Evolutionary conservation across 2,329 filamentous ascomycete genomes (phyloP).

Genomic region (Didymella glomerata): DNA sequence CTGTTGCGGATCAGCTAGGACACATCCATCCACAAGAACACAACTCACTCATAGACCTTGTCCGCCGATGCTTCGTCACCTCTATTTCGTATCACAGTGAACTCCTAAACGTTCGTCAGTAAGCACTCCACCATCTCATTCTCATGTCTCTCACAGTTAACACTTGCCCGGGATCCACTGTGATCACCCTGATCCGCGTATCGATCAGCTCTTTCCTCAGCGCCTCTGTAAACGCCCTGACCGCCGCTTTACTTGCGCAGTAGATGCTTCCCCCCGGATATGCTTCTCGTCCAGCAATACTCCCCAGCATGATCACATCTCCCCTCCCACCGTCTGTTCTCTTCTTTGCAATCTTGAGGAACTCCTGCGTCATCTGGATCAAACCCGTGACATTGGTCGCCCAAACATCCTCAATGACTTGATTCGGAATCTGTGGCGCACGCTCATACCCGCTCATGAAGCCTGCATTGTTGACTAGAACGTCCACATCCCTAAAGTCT

Average conservation of each 20-base stretch:
- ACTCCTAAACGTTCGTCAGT: constrained; percentile 61
- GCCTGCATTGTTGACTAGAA: constrained; percentile 96
- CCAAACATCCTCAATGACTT: constrained; percentile 85
- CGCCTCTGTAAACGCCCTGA: constrained; percentile 81
- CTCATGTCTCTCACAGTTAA: constrained; percentile 66
- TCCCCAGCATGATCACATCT: constrained; percentile 93
- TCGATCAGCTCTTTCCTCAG: constrained; percentile 81
- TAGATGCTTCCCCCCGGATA: constrained; percentile 81
- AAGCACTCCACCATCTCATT: neutral
- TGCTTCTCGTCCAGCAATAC: constrained; percentile 82
- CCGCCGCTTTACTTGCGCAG: constrained; percentile 89
- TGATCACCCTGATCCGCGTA: constrained; percentile 80
- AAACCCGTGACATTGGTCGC: constrained; percentile 89
- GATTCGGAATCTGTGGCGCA: constrained; percentile 79
- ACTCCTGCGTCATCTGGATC: constrained; percentile 92
- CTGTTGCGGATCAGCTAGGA: constrained; percentile 22
- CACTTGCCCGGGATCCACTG: constrained; percentile 88
- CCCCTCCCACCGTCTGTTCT: constrained; percentile 74
- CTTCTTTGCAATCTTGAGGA: constrained; percentile 80
- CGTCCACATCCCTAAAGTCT: constrained; percentile 81
- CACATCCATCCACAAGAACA: neutral
- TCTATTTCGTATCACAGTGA: constrained; percentile 83
- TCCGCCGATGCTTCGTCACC: constrained; percentile 87
- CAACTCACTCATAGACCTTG: constrained; percentile 74
- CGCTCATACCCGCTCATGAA: constrained; percentile 85